phyloP scores from a whole-genome alignment of 23 red algal genomes.

The Gracilaria gracilis region DNA sequence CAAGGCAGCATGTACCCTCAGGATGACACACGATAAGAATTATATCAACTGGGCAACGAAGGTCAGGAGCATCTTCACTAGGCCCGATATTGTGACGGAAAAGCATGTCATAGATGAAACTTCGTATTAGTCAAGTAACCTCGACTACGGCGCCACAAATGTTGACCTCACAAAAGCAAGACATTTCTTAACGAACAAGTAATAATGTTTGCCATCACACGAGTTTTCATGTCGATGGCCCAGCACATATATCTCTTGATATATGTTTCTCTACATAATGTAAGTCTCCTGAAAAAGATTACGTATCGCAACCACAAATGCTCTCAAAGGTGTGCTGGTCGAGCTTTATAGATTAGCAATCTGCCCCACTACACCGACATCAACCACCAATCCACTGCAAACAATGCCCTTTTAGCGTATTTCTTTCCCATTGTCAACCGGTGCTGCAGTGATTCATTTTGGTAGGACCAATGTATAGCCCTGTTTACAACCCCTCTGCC shows the following conservation, averaged over 20 bases:
- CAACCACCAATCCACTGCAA: background rate
- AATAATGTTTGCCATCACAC: background rate
- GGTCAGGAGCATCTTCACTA: no score
- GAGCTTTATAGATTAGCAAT: background rate
- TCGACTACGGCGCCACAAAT: no score
- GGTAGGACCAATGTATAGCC: constrained; percentile 15
- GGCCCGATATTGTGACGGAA: no score
- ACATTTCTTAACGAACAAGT: background rate
- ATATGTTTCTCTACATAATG: background rate
- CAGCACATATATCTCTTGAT: background rate
- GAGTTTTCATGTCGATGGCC: background rate
- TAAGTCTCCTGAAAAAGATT: background rate
- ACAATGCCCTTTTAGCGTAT: background rate
- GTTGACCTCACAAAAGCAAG: no score
- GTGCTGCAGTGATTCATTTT: constrained; percentile 13
- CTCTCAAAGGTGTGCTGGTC: background rate
- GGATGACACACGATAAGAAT: no score
- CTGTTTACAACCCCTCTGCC: background rate
- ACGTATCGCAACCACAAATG: background rate
- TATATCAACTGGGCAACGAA: no score
- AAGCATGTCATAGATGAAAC: no score
- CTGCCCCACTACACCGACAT: background rate
- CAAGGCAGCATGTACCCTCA: no score
- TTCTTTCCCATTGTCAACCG: background rate
- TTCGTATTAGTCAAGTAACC: no score